Evolutionary conservation across 73 alveolate species (phyloP).

Genomic region (Paramecium primaurelia): DNA sequence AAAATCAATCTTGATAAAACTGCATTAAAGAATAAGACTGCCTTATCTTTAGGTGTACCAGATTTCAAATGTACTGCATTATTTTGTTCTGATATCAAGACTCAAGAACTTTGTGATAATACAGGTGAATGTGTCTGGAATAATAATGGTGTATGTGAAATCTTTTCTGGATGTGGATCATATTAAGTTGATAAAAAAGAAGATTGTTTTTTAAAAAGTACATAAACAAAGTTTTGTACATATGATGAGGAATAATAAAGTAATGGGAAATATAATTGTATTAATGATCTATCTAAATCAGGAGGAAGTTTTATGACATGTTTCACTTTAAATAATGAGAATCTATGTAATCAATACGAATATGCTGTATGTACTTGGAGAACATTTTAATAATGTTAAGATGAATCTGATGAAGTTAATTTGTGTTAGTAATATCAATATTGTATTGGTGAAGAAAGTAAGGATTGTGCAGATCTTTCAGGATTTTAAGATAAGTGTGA

Average conservation of each 20-base stretch:
- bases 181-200: background rate
- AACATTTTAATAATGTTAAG: background rate
- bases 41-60: background rate
- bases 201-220: background rate
- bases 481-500: background rate
- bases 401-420: background rate
- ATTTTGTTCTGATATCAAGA: background rate
- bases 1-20: background rate
- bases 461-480: background rate
- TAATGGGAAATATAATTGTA: background rate
- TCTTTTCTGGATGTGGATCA: background rate
- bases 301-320: constrained; percentile 19
- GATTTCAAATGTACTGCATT: background rate
- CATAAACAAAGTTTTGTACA: background rate
- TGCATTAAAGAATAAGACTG: background rate
- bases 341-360: background rate
- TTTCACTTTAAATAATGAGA: background rate
- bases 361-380: constrained; percentile 35
- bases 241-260: background rate
- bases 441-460: background rate
- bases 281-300: constrained; percentile 7
- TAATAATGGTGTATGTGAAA: background rate
- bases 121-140: constrained; percentile 17
- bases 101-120: background rate
- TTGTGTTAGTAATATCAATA: background rate